Evolutionary conservation across 805 yeast species (phyloP), one percentile per base, ranked within the genome.

Genomic region (Ascoidea tarda): DNA sequence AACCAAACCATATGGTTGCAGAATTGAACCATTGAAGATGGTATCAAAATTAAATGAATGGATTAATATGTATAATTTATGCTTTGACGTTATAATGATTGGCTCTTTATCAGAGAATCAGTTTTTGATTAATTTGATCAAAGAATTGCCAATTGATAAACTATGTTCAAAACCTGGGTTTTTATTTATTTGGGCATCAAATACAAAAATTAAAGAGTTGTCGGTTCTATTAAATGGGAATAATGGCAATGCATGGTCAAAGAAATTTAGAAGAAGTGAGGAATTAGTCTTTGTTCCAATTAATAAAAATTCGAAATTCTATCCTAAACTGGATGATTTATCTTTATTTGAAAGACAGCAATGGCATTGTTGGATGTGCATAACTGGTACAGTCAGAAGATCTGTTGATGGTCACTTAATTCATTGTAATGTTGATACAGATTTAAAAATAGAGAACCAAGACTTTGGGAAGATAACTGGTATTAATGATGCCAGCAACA

Each of bases 301-400:
- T n/a, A 79, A 80, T 56, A 75, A 75, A 54, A 65, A 75, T 33
- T 82, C 93, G 0, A 47, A 51, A 28, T 14, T 78, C 61, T 81
- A 78, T 57, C 93, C 93, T 0, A 72, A 73, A 2, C 66, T 68
- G 1, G 75, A 75, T 53, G 77, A 75, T 16, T 71, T 71, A 42
- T 59, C 72, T 1, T 63, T 86, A 32, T 73, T 86, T 52, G 81
- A 79, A 55, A 79, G 82, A 54, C 81, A 85, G 66, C 93, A 85
- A 67, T 90, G 96, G 96, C 97, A 91, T 67, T 90, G 97, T 61
- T 85, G 96, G 86, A 89, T 90, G 96, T 91, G 96, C 59, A 85
- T 90, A 51, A 90, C 96, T 2, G 97, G 97, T 2, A 90, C 97
- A 0, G 91, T 90, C 6, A 74, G 96, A 62, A 75, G 97, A 60